Evolutionary conservation across 306 rosid species (phyloP).

Genomic region (Herpetospermum pedunculosum): DNA sequence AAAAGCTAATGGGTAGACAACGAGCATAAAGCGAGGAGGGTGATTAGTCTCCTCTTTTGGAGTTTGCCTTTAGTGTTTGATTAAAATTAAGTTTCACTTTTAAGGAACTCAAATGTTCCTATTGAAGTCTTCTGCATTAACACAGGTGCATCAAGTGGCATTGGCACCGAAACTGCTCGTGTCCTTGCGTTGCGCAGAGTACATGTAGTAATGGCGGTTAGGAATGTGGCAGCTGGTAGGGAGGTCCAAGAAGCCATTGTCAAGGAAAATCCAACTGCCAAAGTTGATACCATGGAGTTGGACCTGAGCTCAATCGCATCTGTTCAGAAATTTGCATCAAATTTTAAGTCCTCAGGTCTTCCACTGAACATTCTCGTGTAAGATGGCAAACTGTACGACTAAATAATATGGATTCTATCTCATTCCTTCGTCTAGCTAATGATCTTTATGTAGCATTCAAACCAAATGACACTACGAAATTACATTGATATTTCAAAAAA

Average conservation of each 20-base stretch:
- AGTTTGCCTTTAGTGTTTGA: not conserved
- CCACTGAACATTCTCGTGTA: conserved; percentile 78
- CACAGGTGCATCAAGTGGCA: conserved; percentile 78
- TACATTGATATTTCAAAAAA: not conserved
- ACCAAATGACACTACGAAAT: not conserved
- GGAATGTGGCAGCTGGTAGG: conserved; percentile 39
- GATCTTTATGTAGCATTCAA: not conserved
- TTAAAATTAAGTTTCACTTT: not conserved
- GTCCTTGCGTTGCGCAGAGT: conserved; percentile 72
- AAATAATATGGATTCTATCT: not conserved
- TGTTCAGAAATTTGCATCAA: conserved; percentile 44
- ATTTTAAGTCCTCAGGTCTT: conserved; percentile 42
- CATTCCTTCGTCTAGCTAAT: not conserved
- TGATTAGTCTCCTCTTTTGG: not conserved
- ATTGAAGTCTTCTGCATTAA: not conserved
- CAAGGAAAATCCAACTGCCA: conserved; percentile 48
- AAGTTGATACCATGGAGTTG: conserved; percentile 51
- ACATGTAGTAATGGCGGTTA: conserved; percentile 64
- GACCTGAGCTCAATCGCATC: conserved; percentile 63
- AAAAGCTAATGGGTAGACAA: not conserved
- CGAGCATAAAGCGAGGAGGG: not conserved
- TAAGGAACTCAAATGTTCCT: not conserved
- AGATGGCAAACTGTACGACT: conserved; percentile 12
- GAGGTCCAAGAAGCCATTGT: conserved; percentile 35
- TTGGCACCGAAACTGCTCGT: conserved; percentile 58